Evolutionary conservation across 129 eudicot genomes (phyloP).

Genomic region (Pulicaria dysenterica): DNA sequence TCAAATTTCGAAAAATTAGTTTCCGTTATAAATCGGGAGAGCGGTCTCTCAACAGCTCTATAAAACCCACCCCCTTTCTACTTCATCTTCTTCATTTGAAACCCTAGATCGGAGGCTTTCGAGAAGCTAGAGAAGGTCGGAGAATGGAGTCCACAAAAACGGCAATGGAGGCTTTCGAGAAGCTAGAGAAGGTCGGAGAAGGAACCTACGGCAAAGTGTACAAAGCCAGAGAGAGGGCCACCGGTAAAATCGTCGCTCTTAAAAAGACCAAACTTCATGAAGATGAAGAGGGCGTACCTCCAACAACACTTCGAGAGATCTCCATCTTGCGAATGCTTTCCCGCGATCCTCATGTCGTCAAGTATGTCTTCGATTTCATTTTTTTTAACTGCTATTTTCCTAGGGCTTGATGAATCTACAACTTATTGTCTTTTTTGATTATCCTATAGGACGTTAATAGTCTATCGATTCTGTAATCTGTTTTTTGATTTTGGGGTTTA

Average conservation of each 20-base stretch:
- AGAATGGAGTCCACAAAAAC: slow-evolving; percentile 30
- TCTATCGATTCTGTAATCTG: background rate
- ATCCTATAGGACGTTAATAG: background rate
- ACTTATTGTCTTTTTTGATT: background rate
- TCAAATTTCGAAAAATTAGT: slow-evolving; percentile 30
- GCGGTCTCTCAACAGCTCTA: slow-evolving; percentile 22
- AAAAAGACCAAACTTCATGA: slow-evolving; percentile 86
- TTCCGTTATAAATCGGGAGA: slow-evolving; percentile 38
- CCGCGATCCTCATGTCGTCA: slow-evolving; percentile 80
- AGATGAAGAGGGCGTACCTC: slow-evolving; percentile 92
- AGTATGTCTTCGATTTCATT: slow-evolving; percentile 35
- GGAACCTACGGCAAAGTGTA: slow-evolving; percentile 93
- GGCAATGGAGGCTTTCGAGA: slow-evolving; percentile 87
- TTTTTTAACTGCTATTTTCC: background rate
- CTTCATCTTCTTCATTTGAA: slow-evolving; percentile 13
- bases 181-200: slow-evolving; percentile 90
- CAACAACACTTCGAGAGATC: slow-evolving; percentile 92
- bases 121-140: slow-evolving; percentile 16
- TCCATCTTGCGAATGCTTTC: slow-evolving; percentile 86
- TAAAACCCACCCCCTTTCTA: slow-evolving; percentile 10
- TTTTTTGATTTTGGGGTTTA: background rate
- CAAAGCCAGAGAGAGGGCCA: slow-evolving; percentile 75
- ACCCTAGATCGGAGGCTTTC: slow-evolving; percentile 9
- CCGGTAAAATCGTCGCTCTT: slow-evolving; percentile 77
- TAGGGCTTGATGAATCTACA: background rate